These are phyloP conservation scores for Acanthamoeba sp. DNA, from an alignment of 208 protist genomes.

Conservation along the genomic window DNA sequence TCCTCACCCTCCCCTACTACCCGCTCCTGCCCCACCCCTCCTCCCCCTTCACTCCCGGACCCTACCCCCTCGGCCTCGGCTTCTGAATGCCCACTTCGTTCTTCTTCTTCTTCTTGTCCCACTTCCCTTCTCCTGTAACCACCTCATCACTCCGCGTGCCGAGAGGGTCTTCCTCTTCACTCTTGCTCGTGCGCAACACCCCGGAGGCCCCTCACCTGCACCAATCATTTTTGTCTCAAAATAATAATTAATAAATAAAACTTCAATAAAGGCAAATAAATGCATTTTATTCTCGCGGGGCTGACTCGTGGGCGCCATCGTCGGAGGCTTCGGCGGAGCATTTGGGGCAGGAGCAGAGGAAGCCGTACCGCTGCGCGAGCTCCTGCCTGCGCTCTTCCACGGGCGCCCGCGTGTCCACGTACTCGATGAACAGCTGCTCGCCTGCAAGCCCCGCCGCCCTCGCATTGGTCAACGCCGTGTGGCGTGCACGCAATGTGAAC, in stretches of 20 bases:
- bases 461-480: background rate
- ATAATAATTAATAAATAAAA: too few relatives aligned
- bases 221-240: too few relatives aligned
- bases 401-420: conserved; percentile 16
- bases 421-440: conserved; percentile 70
- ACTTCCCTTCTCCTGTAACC: too few relatives aligned
- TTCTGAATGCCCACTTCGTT: background rate
- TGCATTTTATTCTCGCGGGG: too few relatives aligned
- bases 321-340: conserved; percentile 3
- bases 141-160: too few relatives aligned
- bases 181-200: too few relatives aligned
- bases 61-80: conserved; percentile 7
- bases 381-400: conserved; percentile 21
- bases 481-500: too few relatives aligned
- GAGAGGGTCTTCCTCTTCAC: too few relatives aligned
- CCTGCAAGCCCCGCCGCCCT: background rate
- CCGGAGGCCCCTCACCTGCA: too few relatives aligned
- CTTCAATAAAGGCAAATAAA: too few relatives aligned
- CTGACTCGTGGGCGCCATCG: too few relatives aligned
- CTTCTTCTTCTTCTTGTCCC: too few relatives aligned
- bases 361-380: conserved; percentile 65
- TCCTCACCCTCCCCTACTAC: conserved; percentile 20
- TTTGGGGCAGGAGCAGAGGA: conserved; percentile 32
- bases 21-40: background rate
- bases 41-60: background rate